phyloP scores from a whole-genome alignment of 2,329 filamentous ascomycete genomes.

The Aphanocladium album region DNA sequence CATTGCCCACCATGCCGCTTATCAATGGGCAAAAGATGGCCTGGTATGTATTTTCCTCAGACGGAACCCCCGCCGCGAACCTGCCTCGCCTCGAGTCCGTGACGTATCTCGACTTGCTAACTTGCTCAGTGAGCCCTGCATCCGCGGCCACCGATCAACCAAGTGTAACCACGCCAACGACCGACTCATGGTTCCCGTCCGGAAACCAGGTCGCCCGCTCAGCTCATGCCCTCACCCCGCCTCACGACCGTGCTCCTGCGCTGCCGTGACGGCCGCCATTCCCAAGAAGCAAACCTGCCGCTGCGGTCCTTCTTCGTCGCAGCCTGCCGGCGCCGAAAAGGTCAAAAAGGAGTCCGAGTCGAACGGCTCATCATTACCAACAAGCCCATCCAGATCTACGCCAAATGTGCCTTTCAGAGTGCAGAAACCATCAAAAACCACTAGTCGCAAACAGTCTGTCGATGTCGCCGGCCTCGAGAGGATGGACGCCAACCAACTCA shows the following conservation, averaged over 20 bases:
- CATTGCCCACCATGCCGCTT: constrained; percentile 51
- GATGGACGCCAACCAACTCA: constrained; percentile 50
- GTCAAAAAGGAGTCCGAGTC: constrained; percentile 22
- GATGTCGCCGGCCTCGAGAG: constrained; percentile 44
- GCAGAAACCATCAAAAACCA: constrained; percentile 38
- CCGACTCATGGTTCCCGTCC: constrained; percentile 63
- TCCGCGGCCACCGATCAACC: constrained; percentile 69
- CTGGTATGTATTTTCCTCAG: constrained; percentile 49
- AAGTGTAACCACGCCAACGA: constrained; percentile 67
- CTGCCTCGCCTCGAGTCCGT: not conserved
- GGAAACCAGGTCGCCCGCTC: constrained; percentile 66
- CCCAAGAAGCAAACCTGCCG: constrained; percentile 53
- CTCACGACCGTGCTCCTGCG: constrained; percentile 56
- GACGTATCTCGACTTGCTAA: not conserved
- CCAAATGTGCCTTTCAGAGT: constrained; percentile 37
- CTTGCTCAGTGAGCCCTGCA: constrained; percentile 60
- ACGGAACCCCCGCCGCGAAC: too few relatives aligned
- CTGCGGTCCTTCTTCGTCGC: constrained; percentile 34
- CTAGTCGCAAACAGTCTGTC: constrained; percentile 43
- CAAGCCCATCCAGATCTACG: constrained; percentile 27
- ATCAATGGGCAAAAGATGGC: constrained; percentile 70
- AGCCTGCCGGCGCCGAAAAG: constrained; percentile 19
- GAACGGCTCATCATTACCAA: constrained; percentile 21
- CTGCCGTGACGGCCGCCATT: constrained; percentile 59
- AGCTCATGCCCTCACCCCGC: constrained; percentile 64